A percentile compares a stretch with the other conserved stretches of the same genome.
Conservation (phyloP, 2,329 filamentous ascomycete species). For the Lachnellula arida region DNA sequence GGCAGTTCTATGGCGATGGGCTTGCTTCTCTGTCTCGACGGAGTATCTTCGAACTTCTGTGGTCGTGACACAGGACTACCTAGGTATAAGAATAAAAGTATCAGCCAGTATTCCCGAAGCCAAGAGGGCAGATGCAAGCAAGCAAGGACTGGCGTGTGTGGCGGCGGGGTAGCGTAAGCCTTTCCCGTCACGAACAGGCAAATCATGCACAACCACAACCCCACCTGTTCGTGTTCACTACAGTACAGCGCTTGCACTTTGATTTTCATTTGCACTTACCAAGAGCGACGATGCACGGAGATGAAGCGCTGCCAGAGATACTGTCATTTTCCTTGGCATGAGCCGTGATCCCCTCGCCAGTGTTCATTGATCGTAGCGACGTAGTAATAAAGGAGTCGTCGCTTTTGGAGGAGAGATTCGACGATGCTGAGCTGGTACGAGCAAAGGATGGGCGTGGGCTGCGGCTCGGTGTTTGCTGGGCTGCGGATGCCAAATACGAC, state of each 20-base stretch:
- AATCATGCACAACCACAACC: constrained; percentile 2
- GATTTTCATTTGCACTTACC: constrained; percentile 12
- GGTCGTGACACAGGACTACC: constrained; percentile 1
- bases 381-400: constrained; percentile 21
- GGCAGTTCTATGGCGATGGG: constrained; percentile 49
- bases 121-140: not conserved
- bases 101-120: constrained; percentile 1
- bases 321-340: constrained; percentile 7
- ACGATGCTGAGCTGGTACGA: constrained; percentile 40
- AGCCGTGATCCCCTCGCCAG: constrained; percentile 2
- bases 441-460: constrained; percentile 41
- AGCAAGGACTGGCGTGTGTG: constrained; percentile 9
- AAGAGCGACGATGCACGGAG: constrained; percentile 8
- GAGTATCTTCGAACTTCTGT: constrained; percentile 13
- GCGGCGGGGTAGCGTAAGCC: constrained; percentile 16
- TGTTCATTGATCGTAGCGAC: constrained; percentile 11
- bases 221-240: not conserved
- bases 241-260: no score
- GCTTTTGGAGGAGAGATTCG: constrained; percentile 11
- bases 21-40: constrained; percentile 33
- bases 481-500: constrained; percentile 32
- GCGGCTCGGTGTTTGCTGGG: constrained; percentile 35
- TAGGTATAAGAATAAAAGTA: constrained; percentile 1
- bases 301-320: constrained; percentile 1
- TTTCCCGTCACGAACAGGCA: constrained; percentile 10